phyloP scores from a whole-genome alignment of 495 filamentous ascomycete species.

The Pyrenula aspistea region DNA sequence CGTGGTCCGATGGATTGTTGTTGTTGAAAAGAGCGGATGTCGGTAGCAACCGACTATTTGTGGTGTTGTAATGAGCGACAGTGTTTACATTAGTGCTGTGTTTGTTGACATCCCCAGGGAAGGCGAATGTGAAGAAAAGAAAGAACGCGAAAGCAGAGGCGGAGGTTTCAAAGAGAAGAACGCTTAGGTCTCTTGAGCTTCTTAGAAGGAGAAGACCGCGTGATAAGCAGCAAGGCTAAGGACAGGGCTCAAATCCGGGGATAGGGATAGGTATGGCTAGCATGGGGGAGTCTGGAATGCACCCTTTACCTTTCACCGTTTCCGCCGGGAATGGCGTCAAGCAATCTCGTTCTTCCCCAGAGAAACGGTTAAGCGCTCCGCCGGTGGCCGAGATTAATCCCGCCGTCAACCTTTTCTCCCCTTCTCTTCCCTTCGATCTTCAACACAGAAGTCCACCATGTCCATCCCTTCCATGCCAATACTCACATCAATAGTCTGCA shows the following conservation, averaged over 20 bases:
- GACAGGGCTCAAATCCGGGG: not conserved
- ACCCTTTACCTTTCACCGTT: not conserved
- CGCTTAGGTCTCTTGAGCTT: no score
- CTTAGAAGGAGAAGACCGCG: not conserved
- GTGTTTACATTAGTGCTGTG: not conserved
- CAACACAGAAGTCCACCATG: no score
- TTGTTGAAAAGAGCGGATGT: no score
- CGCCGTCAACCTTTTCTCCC: not conserved
- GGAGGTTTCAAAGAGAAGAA: no score
- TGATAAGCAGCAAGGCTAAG: not conserved
- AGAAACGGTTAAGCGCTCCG: not conserved
- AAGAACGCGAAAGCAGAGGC: not conserved
- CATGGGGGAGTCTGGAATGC: not conserved
- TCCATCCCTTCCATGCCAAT: no score
- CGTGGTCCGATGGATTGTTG: no score
- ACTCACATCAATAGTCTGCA: no score
- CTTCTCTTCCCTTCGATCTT: no score
- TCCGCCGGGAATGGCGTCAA: no score
- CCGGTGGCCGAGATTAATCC: not conserved
- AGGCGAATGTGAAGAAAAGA: not conserved
- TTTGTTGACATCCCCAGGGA: not conserved
- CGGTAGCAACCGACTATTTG: not conserved
- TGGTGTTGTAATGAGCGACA: not conserved
- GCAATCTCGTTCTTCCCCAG: not conserved
- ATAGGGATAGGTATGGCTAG: not conserved